Percentiles rank a stretch among this genome's conserved stretches.
Conservation (phyloP, 345 rosid genomes). For the Populus nigra region DNA sequence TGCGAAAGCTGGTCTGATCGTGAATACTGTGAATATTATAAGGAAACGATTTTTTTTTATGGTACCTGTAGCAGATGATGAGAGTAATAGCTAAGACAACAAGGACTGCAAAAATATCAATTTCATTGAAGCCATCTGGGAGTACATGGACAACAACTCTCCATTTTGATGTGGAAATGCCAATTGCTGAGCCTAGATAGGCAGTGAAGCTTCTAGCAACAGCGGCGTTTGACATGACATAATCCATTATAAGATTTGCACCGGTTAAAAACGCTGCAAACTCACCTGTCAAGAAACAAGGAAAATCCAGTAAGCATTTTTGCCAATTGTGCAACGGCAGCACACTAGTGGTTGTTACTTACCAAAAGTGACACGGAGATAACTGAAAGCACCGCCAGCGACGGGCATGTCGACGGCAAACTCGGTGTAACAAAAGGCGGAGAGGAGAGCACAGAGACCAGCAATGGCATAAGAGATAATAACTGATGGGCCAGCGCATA, state of each 20-base stretch:
- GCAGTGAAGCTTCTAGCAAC: slow-evolving; percentile 76
- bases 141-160: slow-evolving; percentile 45
- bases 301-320: background rate
- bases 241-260: slow-evolving; percentile 77
- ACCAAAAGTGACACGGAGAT: slow-evolving; percentile 88
- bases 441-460: slow-evolving; percentile 91
- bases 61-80: slow-evolving; percentile 66
- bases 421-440: slow-evolving; percentile 96
- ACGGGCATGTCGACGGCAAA: slow-evolving; percentile 95
- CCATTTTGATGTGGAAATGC: slow-evolving; percentile 70
- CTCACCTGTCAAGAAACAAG: slow-evolving; percentile 45
- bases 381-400: slow-evolving; percentile 98
- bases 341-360: background rate
- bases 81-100: slow-evolving; percentile 58
- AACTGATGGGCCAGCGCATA: slow-evolving; percentile 72
- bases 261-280: slow-evolving; percentile 90
- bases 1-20: background rate
- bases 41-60: background rate
- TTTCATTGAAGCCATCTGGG: slow-evolving; percentile 74
- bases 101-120: slow-evolving; percentile 59
- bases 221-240: slow-evolving; percentile 93
- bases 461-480: slow-evolving; percentile 89
- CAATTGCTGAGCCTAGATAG: slow-evolving; percentile 68
- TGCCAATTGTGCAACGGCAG: background rate
- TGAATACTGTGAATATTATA: background rate